Evolutionary conservation across 148 eudicot genomes (phyloP), one percentile per base, ranked within the genome.

Genomic region (Rhododendron kiyosumense): DNA sequence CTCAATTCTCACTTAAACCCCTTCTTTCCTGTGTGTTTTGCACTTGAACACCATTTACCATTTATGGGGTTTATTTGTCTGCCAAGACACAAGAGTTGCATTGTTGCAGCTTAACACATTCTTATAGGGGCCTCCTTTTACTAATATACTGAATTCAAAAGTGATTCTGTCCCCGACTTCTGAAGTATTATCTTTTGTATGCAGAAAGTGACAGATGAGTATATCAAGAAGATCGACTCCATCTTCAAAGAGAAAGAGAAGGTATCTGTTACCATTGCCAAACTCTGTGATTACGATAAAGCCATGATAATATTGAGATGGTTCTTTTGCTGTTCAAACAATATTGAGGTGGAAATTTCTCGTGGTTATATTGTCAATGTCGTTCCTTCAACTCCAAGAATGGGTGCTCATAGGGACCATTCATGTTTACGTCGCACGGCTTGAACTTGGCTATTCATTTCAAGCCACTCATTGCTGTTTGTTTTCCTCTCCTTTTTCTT

Each of bases 231-330:
- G 91, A 87, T 95, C 36, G 98, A 96, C 10, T 30, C 93, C 81
- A 57, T 94, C 87, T 92, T 74, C 93, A 96, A 96, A 87, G 97
- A 96, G 92, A 96, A 96, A 87, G 98, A 96, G 86, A 96, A 96
- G 98, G 98, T 94, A 91, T 30, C 11, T 76, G 10, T 28, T 13
- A 30, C 57, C 36, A 30, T 48, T 4, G 14, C 52, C 22, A 82
- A 38, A 28, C 22, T 28, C 20, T 24, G 4, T 65, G 41, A 30
- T 18, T 45, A 6, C 20, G 7, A 81, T 24, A 45, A n/a, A 36
- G 26, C 11, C 20, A 26, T 28, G 9, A 52, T 69, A 24, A 0
- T 41, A 49, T 26, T 49, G 22, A 49, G 18, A 17, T 17, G 61
- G 61, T 54, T 54, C 61, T 54, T 54, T 54, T 18, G 5, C 61